Evolutionary conservation across 768 basidiomycete genomes (phyloP).

Genomic region (Boletus rubropictus): DNA sequence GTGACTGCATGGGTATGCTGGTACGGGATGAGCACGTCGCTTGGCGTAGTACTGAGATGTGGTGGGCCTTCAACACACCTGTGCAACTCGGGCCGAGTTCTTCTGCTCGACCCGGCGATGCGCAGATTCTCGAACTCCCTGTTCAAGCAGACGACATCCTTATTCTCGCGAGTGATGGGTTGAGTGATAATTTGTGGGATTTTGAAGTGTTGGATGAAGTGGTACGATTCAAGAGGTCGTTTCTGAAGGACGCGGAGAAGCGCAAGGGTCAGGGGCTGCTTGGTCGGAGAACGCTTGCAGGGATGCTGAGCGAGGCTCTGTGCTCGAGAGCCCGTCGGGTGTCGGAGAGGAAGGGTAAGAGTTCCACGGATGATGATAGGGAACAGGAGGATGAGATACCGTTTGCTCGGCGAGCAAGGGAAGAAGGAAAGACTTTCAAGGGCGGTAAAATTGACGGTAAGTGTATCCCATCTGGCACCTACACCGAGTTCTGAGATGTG

Average conservation of each 20-base stretch:
- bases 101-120: slow-evolving; percentile 58
- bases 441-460: slow-evolving; percentile 86
- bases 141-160: slow-evolving; percentile 70
- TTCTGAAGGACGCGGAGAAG: slow-evolving; percentile 22
- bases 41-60: slow-evolving; percentile 91
- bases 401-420: slow-evolving; percentile 76
- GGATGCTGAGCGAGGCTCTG: slow-evolving; percentile 72
- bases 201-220: slow-evolving; percentile 84
- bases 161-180: slow-evolving; percentile 75
- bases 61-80: slow-evolving; percentile 76
- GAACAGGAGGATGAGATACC: slow-evolving; percentile 55
- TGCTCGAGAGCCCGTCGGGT: slow-evolving; percentile 73
- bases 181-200: slow-evolving; percentile 87
- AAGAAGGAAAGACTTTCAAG: slow-evolving; percentile 63
- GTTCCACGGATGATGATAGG: slow-evolving; percentile 19
- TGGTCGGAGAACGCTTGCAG: slow-evolving; percentile 51
- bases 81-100: slow-evolving; percentile 59
- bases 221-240: slow-evolving; percentile 45
- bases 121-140: slow-evolving; percentile 63
- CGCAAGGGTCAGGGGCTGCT: slow-evolving; percentile 28
- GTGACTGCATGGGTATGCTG: slow-evolving; percentile 85
- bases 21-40: slow-evolving; percentile 73
- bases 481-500: slow-evolving; percentile 1
- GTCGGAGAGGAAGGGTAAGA: slow-evolving; percentile 43
- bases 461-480: slow-evolving; percentile 9